phyloP scores from a whole-genome alignment of 1,284 basidiomycete species.

The Trametes polyzona region DNA sequence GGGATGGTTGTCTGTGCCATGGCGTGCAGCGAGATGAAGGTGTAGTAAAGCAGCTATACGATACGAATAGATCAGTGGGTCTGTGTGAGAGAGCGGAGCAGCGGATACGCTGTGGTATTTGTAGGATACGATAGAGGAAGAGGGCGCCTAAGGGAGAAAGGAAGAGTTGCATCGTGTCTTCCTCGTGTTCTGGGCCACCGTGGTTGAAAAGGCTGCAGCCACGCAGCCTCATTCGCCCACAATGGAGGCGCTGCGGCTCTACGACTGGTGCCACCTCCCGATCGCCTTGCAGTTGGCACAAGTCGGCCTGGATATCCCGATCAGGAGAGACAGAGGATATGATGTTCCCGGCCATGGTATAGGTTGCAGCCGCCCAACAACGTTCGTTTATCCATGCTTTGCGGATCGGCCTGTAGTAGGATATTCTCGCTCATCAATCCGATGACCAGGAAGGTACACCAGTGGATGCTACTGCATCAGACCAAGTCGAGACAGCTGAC shows the following conservation, averaged over 20 bases:
- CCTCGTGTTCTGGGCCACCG: slow-evolving; percentile 18
- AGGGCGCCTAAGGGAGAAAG: slow-evolving; percentile 16
- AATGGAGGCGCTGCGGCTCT: slow-evolving; percentile 6
- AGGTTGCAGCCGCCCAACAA: too few relatives aligned
- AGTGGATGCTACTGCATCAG: not conserved
- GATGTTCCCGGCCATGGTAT: not conserved
- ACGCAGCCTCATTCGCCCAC: slow-evolving; percentile 2
- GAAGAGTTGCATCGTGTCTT: slow-evolving; percentile 23
- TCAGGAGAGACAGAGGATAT: not conserved
- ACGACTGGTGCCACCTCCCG: not conserved
- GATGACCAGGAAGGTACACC: not conserved
- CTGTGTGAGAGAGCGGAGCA: not conserved
- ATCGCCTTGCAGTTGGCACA: not conserved
- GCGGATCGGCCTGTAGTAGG: too few relatives aligned
- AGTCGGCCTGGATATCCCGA: not conserved
- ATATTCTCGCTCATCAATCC: not conserved
- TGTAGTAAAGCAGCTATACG: not conserved
- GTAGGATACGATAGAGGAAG: slow-evolving; percentile 3
- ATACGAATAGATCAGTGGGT: slow-evolving; percentile 5
- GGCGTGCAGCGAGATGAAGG: not conserved
- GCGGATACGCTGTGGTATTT: slow-evolving; percentile 11
- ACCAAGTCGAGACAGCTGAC: not conserved
- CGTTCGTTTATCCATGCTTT: too few relatives aligned
- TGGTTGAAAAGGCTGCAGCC: slow-evolving; percentile 5
- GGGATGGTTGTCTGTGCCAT: slow-evolving; percentile 18